A percentile compares a stretch with the other conserved stretches of the same genome.
Evolutionary conservation across 805 yeast genomes (phyloP).

Genomic region (Ogataea parapolymorpha): DNA sequence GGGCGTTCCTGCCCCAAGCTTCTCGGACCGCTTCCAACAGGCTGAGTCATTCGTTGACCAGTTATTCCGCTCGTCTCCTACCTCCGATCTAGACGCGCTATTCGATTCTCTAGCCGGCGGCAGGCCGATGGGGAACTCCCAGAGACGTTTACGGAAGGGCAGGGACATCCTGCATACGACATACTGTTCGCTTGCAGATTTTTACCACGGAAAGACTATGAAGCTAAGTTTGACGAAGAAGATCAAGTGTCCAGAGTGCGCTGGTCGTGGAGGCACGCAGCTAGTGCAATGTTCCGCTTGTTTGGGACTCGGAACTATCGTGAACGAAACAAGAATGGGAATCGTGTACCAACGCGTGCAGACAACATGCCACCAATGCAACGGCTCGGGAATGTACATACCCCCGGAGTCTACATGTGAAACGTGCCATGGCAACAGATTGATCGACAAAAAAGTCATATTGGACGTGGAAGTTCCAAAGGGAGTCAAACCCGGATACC

Average conservation of each 20-base stretch:
- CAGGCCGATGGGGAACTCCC: background rate
- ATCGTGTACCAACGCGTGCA: slow-evolving; percentile 41
- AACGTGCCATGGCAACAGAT: slow-evolving; percentile 44
- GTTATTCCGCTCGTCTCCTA: slow-evolving; percentile 4
- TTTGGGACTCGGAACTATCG: slow-evolving; percentile 40
- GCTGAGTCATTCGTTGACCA: slow-evolving; percentile 7
- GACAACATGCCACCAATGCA: slow-evolving; percentile 44
- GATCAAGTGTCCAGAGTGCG: slow-evolving; percentile 46
- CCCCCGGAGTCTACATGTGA: slow-evolving; percentile 35
- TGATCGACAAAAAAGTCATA: slow-evolving; percentile 45
- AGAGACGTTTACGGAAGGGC: slow-evolving; percentile 35
- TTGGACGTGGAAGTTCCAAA: slow-evolving; percentile 51
- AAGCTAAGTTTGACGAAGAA: slow-evolving; percentile 54
- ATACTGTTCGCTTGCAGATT: slow-evolving; percentile 50
- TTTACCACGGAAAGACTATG: slow-evolving; percentile 54
- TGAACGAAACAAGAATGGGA: slow-evolving; percentile 42
- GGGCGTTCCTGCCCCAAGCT: background rate
- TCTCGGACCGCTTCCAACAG: slow-evolving; percentile 2
- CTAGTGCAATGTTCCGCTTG: slow-evolving; percentile 37
- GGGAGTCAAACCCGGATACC: slow-evolving; percentile 53
- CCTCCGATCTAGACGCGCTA: background rate
- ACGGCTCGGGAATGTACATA: slow-evolving; percentile 39
- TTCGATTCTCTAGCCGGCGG: background rate
- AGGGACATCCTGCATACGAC: slow-evolving; percentile 56
- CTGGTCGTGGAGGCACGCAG: slow-evolving; percentile 47